These are phyloP conservation scores for Boletus sensibilis DNA, from an alignment of 768 basidiomycete genomes.

Conservation along the genomic window DNA sequence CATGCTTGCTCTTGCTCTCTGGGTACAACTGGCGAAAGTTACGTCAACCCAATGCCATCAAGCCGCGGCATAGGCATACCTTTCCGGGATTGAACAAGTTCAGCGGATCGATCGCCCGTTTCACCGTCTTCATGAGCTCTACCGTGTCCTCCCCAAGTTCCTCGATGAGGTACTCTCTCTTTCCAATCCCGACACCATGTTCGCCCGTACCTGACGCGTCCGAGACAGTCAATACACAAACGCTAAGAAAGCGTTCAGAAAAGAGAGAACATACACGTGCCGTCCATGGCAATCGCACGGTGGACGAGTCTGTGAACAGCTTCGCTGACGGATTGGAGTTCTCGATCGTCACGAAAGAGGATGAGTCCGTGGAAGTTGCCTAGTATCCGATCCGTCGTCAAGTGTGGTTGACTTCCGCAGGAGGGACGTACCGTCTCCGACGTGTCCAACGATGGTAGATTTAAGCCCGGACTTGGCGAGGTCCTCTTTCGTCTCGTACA, in stretches of 20 bases:
- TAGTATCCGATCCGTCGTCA: slow-evolving; percentile 8
- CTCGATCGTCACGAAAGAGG: slow-evolving; percentile 57
- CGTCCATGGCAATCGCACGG: slow-evolving; percentile 71
- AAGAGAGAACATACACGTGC: slow-evolving; percentile 58
- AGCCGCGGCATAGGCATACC: slow-evolving; percentile 22
- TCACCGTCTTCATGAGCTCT: slow-evolving; percentile 83
- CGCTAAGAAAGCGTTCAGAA: neutral
- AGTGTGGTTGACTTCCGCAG: neutral
- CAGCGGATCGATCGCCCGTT: slow-evolving; percentile 72
- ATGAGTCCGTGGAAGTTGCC: slow-evolving; percentile 52
- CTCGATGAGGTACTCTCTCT: slow-evolving; percentile 76
- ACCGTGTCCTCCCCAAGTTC: slow-evolving; percentile 86
- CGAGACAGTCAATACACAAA: neutral
- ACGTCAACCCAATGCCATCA: neutral
- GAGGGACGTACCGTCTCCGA: slow-evolving; percentile 66
- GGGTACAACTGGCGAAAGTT: slow-evolving; percentile 18
- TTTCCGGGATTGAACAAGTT: slow-evolving; percentile 89
- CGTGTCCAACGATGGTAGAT: slow-evolving; percentile 80
- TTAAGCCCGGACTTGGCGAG: slow-evolving; percentile 53
- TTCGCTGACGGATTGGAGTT: slow-evolving; percentile 50
- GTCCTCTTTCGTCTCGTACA: slow-evolving; percentile 79
- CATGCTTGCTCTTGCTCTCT: neutral
- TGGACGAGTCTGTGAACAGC: slow-evolving; percentile 71
- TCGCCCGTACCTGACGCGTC: slow-evolving; percentile 66
- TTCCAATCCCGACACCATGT: slow-evolving; percentile 86